Conservation (phyloP, 805 yeast species). For the Metschnikowia bowlesiae region DNA sequence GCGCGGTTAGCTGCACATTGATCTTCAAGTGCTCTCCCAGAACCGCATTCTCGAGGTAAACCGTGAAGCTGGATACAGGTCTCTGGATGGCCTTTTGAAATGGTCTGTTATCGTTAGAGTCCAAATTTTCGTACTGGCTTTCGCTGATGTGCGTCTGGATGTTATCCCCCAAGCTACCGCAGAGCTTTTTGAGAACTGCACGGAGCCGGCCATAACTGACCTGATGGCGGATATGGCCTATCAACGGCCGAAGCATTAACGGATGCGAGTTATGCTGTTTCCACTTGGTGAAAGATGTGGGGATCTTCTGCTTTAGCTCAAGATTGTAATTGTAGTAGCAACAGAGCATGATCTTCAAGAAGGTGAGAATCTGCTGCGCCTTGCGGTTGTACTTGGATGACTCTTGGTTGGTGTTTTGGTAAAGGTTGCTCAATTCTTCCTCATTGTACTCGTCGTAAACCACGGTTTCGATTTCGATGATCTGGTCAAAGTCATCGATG, state of each 20-base stretch:
- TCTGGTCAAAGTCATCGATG: conserved; percentile 60
- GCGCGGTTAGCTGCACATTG: conserved; percentile 31
- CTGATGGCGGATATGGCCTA: conserved; percentile 58
- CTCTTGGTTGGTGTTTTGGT: conserved; percentile 27
- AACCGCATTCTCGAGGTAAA: conserved; percentile 20
- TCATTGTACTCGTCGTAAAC: conserved; percentile 38
- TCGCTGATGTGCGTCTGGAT: conserved; percentile 6
- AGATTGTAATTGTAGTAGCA: conserved; percentile 50
- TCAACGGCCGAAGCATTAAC: conserved; percentile 49
- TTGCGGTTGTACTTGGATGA: conserved; percentile 31
- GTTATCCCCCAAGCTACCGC: conserved; percentile 9
- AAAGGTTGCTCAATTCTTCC: conserved; percentile 29
- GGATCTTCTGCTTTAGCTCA: conserved; percentile 40
- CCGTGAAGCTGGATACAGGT: conserved; percentile 30
- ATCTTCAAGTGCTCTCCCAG: conserved; percentile 21
- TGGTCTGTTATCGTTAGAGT: conserved; percentile 21
- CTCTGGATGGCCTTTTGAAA: conserved; percentile 37
- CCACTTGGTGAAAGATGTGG: conserved; percentile 45
- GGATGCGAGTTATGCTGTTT: conserved; percentile 42
- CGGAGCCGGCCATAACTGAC: conserved; percentile 27
- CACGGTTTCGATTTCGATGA: conserved; percentile 67
- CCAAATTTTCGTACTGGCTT: conserved; percentile 25
- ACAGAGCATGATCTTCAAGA: conserved; percentile 58
- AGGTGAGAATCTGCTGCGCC: conserved; percentile 52
- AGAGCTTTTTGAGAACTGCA: conserved; percentile 25